Base-by-base conservation (phyloP, 345 rosid genomes). In the Adansonia digitata region DNA sequence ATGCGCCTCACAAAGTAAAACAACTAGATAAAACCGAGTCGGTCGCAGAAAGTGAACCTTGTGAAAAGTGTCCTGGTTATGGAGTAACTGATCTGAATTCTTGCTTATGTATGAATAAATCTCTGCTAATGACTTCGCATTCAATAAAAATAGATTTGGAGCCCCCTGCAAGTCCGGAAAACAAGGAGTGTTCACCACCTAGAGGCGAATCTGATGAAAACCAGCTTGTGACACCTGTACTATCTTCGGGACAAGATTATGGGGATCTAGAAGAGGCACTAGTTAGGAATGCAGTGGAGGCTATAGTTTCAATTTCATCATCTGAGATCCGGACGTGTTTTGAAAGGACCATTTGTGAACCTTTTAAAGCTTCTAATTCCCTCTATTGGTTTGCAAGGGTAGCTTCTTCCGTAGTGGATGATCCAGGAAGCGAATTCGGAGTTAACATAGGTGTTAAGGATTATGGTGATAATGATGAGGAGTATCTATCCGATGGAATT, bases 321-420 rank as follows among this genome's bases (percentile, higher is more conserved):
- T 75, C 74, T 60, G 51, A 66, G 75, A 74, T 11, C 39, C 77
- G 37, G 60, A 68, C 53, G 71, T 31, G 73, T 75, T 43, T 7
- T 72, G 88, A 74, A 65, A 75, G 51, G 12, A 29, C 45, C 34
- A 61, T 24, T 24, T 46, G 26, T 62, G 46, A 22, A 14, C 82
- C 65, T 7, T 45, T 53, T 35, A 77, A 65, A 78, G 61, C 45
- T 59, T 71, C 51, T 14, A 73, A 79, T 59, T 74, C 74, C 5
- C 88, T 89, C 7, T 64, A 82, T 77, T 82, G 89, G 90, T 81
- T 89, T 43, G 84, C 93, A 1, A 77, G 69, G 78, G 81, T 87
- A 20, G 78, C 81, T 60, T 81, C 86, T 80, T 81, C 76, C 5
- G 79, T 69, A 26, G 81, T 46, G 10, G 84, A 78, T 72, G 86